Percentiles rank a stretch among this genome's conserved stretches.
Evolutionary conservation across 1,139 yeast genomes (phyloP).

Genomic region (Pichia sp.): DNA sequence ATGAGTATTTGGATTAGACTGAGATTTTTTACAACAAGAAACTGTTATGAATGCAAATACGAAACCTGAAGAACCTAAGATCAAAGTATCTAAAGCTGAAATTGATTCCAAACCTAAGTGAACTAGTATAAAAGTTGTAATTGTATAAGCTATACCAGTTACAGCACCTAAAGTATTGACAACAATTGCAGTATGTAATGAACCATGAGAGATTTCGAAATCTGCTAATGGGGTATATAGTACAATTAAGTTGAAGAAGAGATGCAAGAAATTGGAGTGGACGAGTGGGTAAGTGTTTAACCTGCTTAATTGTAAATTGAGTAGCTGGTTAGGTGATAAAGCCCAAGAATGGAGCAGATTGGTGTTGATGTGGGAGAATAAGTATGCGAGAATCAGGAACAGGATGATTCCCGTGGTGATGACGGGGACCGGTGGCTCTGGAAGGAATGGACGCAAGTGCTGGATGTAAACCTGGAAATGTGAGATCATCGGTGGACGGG

Average conservation of each 20-base stretch:
- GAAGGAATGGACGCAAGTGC: not conserved
- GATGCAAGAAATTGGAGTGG: slow-evolving; percentile 56
- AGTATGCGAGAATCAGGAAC: slow-evolving; percentile 41
- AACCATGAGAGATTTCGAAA: slow-evolving; percentile 74
- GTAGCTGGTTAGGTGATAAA: slow-evolving; percentile 45
- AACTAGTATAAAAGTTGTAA: slow-evolving; percentile 42
- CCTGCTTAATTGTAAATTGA: slow-evolving; percentile 50
- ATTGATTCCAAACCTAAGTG: slow-evolving; percentile 1
- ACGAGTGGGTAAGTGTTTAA: slow-evolving; percentile 71
- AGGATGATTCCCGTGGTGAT: slow-evolving; percentile 25
- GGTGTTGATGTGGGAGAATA: slow-evolving; percentile 29
- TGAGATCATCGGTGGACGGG: not conserved
- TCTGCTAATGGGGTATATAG: slow-evolving; percentile 55
- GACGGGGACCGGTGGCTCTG: slow-evolving; percentile 10
- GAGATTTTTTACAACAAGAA: slow-evolving; percentile 54
- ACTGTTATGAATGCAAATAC: slow-evolving; percentile 65
- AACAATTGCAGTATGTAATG: slow-evolving; percentile 80
- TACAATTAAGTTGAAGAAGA: slow-evolving; percentile 55
- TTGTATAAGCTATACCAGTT: slow-evolving; percentile 61
- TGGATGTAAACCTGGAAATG: not conserved
- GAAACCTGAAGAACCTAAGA: slow-evolving; percentile 70
- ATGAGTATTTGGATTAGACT: slow-evolving; percentile 39
- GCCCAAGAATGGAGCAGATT: slow-evolving; percentile 29
- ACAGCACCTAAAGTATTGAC: slow-evolving; percentile 65
- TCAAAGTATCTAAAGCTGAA: slow-evolving; percentile 42